phyloP scores from a whole-genome alignment of 1,139 yeast genomes.

The Diutina mesorugosa region DNA sequence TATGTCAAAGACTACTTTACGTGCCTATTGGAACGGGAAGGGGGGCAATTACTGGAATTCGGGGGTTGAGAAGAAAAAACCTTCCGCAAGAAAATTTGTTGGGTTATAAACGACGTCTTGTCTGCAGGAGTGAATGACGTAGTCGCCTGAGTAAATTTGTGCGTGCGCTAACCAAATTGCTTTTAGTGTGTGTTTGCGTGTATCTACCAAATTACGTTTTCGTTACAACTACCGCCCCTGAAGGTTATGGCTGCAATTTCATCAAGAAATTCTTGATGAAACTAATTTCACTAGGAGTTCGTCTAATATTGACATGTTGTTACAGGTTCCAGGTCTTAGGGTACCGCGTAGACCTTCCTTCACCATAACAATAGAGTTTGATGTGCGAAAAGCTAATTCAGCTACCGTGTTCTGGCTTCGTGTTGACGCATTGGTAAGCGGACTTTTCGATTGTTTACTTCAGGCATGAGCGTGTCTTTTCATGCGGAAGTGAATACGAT shows the following conservation, averaged over 20 bases:
- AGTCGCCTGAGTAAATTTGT: not conserved
- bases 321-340: not conserved
- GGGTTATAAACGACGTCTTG: not conserved
- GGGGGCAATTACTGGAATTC: not conserved
- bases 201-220: not conserved
- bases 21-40: not conserved
- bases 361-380: not conserved
- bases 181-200: not conserved
- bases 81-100: not conserved
- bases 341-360: not conserved
- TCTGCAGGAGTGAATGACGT: not conserved
- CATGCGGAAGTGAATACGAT: not conserved
- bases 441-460: not conserved
- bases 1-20: slow-evolving; percentile 1
- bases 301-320: not conserved
- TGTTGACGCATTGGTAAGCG: not conserved
- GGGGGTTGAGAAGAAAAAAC: not conserved
- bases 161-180: too few species aligned
- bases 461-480: not conserved
- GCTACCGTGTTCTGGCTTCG: not conserved
- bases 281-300: not conserved
- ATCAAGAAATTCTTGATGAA: not conserved
- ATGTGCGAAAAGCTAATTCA: not conserved
- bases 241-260: too few species aligned
- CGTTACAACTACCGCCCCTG: not conserved